phyloP scores from a whole-genome alignment of 2,329 filamentous ascomycete species.

The Arthrobotrys sinensis region DNA sequence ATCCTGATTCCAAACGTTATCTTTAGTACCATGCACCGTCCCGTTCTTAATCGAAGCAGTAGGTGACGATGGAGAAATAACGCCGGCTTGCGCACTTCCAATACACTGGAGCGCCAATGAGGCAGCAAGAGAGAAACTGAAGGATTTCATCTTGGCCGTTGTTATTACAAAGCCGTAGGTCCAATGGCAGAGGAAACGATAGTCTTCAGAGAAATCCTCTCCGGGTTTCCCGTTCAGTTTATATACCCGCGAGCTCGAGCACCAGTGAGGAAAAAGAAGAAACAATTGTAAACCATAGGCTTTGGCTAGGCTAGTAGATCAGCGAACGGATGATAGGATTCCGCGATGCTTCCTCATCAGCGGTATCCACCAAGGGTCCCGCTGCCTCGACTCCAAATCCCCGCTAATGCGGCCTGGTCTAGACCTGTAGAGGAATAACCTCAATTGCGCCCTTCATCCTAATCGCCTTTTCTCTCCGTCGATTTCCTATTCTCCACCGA shows the following conservation, averaged over 20 bases:
- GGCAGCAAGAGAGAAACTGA: constrained; percentile 27
- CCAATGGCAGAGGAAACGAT: not conserved
- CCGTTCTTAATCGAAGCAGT: constrained; percentile 69
- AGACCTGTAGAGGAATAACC: constrained; percentile 31
- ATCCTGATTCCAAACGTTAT: constrained; percentile 69
- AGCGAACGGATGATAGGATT: not conserved
- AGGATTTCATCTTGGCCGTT: constrained; percentile 40
- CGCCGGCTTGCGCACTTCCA: constrained; percentile 9
- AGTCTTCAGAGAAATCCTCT: not conserved
- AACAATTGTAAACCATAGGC: not conserved
- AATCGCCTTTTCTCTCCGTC: constrained; percentile 4
- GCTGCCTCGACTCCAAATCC: not conserved
- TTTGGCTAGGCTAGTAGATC: not conserved
- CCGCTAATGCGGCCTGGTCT: constrained; percentile 5
- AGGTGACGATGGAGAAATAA: constrained; percentile 62
- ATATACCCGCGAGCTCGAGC: constrained; percentile 10
- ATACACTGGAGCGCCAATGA: constrained; percentile 42
- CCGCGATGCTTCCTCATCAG: not conserved
- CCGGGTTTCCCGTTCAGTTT: not conserved
- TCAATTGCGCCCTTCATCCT: not conserved
- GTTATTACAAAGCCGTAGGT: not conserved
- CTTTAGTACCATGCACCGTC: constrained; percentile 69
- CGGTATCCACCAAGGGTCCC: constrained; percentile 1
- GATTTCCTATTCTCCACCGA: not conserved
- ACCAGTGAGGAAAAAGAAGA: not conserved